Evolutionary conservation across 306 rosid genomes (phyloP), one percentile per base, ranked within the genome.

Genomic region (Potentilla sterilis): DNA sequence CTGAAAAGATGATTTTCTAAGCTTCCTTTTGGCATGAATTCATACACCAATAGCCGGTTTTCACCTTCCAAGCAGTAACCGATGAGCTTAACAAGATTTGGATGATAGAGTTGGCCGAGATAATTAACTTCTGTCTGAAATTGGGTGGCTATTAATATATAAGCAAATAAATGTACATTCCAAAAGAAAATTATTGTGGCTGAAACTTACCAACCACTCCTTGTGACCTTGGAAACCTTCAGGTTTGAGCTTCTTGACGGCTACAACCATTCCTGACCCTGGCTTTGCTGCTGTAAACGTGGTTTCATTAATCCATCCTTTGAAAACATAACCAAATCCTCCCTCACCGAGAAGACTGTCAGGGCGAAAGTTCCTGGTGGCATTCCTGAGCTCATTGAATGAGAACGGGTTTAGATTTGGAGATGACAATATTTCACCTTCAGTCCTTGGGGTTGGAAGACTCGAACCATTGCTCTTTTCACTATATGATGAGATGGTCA

Each of bases 261-360:
- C 99, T 78, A 92, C 97, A 64, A 92, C 97, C 84, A 89, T 85
- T 70, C 97, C 97, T 0, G 93, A 86, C 59, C 96, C 99, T 2
- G 99, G 97, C 84, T 77, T 92, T 11, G 92, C 75, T 48, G 97
- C 92, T 1, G 80, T 68, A 67, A 70, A 79, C 0, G 91, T 80
- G 79, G 86, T 80, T 51, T 86, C 90, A 76, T 95, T 94, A 7
- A 95, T 87, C 99, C 99, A 92, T 72, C 99, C 99, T 70, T 95
- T 95, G 71, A 92, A 95, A 69, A 95, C 97, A 79, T 76, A 85
- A 13, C 99, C 99, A 63, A 95, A 95, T 76, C 97, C 99, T 9
- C 99, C 99, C 87, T 95, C 99, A 5, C 99, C 99, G 0, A 95
- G 89, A 75, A 90, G 93, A 82, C 95, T 92, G 75, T 95, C 99